Evolutionary conservation across 306 rosid genomes (phyloP), one percentile per base, ranked within the genome.

Genomic region (Prunus dulcis): DNA sequence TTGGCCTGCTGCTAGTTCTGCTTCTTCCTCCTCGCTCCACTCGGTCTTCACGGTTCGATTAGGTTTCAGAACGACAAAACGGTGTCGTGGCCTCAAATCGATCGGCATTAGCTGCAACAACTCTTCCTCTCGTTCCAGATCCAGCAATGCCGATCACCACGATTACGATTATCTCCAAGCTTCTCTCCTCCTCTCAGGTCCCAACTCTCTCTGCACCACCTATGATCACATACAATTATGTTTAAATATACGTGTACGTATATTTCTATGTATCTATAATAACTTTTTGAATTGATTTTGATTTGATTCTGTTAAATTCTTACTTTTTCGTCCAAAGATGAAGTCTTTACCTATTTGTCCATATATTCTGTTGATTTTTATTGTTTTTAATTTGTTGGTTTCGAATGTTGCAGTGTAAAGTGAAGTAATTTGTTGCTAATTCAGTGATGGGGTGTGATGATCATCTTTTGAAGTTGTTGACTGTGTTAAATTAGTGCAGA

Each of bases 161-260:
- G 79, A 68, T 53, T 80, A 55, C 50, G 96, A 92, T 32, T 93
- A 77, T 76, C 86, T 92, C 13, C 89, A 89, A 85, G 99, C 99
- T 78, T 88, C 99, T 2, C 86, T 96, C 64, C 97, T 96, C 13
- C 91, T 92, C 72, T 83, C 98, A 86, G 99, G 99, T 91, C 46
- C 53, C 20, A 14, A 72, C 27, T 75, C 61, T 51, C 60, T 57
- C 20, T 49, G 17, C 51, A 18, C 30, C 65, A 53, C 17, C 58
- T 57, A 20, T 25, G 18, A 43, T 55, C 43, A 22, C 50, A 50
- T 22, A 34, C 63, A 27, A 47, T 27, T 47, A 49, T 20, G 9
- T 23, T 20, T 32, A 7, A 17, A 28, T 6, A 20, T 11, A 15
- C 38, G 2, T n/a, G 27, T 50, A 13, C 8, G 49, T 34, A 9